Evolutionary conservation across 2,329 filamentous ascomycete genomes (phyloP).

Genomic region (Botryotinia globosa): DNA sequence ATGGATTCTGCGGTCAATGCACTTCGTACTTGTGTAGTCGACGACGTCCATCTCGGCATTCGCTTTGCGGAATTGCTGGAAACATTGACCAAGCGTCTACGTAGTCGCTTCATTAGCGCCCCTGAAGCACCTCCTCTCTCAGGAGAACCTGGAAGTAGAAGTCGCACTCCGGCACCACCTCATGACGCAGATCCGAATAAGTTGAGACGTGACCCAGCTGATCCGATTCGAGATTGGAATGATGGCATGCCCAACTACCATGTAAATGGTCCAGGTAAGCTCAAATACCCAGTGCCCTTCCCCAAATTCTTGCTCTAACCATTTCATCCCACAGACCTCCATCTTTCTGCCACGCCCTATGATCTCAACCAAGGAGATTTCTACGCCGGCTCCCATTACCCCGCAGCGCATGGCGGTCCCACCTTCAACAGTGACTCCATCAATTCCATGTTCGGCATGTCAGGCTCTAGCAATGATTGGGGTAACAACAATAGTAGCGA

Average conservation of each 20-base stretch:
- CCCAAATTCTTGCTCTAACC: slow-evolving; percentile 17
- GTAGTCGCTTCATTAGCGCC: slow-evolving; percentile 70
- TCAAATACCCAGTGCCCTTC: background rate
- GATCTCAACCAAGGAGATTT: slow-evolving; percentile 55
- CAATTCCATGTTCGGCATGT: slow-evolving; percentile 31
- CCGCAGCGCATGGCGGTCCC: slow-evolving; percentile 28
- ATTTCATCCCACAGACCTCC: slow-evolving; percentile 27
- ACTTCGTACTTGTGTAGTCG: slow-evolving; percentile 73
- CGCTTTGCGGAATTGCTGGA: slow-evolving; percentile 81
- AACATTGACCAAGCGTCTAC: slow-evolving; percentile 69
- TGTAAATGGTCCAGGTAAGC: slow-evolving; percentile 31
- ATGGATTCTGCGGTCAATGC: slow-evolving; percentile 74
- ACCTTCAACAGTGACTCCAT: slow-evolving; percentile 30
- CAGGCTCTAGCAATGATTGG: slow-evolving; percentile 29
- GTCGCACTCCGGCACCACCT: slow-evolving; percentile 35
- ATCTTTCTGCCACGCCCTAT: slow-evolving; percentile 62
- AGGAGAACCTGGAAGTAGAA: slow-evolving; percentile 23
- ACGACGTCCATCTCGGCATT: slow-evolving; percentile 82
- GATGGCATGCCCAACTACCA: slow-evolving; percentile 32
- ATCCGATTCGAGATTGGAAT: slow-evolving; percentile 36
- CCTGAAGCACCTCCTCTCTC: slow-evolving; percentile 46
- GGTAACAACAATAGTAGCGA: slow-evolving; percentile 24
- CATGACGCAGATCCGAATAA: slow-evolving; percentile 38
- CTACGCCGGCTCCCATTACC: slow-evolving; percentile 45
- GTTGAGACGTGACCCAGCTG: slow-evolving; percentile 30